Evolutionary conservation across 306 rosid genomes (phyloP).

Genomic region (Malus domestica): DNA sequence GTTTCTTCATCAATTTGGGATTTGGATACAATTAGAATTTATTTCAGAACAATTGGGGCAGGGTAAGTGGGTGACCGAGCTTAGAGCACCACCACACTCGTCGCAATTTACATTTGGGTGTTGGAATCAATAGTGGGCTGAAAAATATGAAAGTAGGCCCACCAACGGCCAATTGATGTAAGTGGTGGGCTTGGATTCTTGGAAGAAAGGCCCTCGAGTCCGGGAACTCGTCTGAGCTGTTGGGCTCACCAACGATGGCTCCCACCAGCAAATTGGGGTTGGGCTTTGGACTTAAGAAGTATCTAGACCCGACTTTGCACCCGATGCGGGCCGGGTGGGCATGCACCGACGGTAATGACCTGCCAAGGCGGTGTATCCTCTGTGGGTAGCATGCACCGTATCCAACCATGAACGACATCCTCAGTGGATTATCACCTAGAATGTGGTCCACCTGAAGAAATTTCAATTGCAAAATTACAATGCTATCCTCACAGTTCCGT

Average conservation of each 20-base stretch:
- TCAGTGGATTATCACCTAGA: conserved; percentile 82
- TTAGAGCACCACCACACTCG: conserved; percentile 28
- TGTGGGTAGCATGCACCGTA: conserved; percentile 78
- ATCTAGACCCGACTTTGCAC: conserved; percentile 75
- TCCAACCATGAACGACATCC: conserved; percentile 98
- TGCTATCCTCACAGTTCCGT: neutral
- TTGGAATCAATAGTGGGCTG: conserved; percentile 56
- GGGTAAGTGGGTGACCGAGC: conserved; percentile 21
- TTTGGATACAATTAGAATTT: conserved; percentile 10
- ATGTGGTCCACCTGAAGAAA: conserved; percentile 79
- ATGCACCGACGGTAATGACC: conserved; percentile 69
- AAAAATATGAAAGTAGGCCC: conserved; percentile 83
- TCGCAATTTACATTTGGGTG: neutral
- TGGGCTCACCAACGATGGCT: conserved; percentile 90
- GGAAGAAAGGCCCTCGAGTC: conserved; percentile 90
- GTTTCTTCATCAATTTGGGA: neutral
- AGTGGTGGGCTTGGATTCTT: conserved; percentile 89
- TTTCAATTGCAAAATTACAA: neutral
- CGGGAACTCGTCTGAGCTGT: conserved; percentile 64
- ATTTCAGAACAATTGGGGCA: conserved; percentile 19
- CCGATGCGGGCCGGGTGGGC: conserved; percentile 74
- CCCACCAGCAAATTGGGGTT: conserved; percentile 77
- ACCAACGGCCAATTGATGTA: conserved; percentile 81
- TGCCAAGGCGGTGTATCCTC: conserved; percentile 85
- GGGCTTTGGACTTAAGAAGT: conserved; percentile 58